Base-by-base conservation (phyloP, 2,329 filamentous ascomycete genomes). In the Pseudogymnoascus sp. region DNA sequence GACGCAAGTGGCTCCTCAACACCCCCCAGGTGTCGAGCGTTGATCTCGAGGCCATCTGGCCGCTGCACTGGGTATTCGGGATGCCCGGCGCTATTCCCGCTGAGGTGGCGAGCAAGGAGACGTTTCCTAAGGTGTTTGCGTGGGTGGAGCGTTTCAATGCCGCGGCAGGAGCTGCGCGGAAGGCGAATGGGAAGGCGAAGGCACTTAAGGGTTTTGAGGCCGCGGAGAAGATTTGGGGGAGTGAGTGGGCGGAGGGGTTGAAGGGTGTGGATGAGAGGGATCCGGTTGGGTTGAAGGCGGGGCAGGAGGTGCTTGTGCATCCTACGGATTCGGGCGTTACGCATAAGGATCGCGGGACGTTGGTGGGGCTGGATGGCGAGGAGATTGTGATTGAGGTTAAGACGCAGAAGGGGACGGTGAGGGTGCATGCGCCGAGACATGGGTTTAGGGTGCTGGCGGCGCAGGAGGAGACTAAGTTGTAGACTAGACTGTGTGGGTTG, bases 21-120 rank as follows among this genome's bases (percentile, higher is more conserved):
- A 82, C 79, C 1, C 69, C 79, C 2, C 72, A 73, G 16, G 7
- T 23, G 1, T 84, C 85, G 1, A 80, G 77, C 1, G 86, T 83
- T 3, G 89, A 92, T 72, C 84, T 91, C 65, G 85, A 91, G 75
- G 78, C 82, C 46, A 75, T 88, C 11, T 90, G 85, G 86, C 79
- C 82, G 0, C 80, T 91, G 67, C 81, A 87, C 72, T 91, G 88
- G 88, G 73, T 90, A 1, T 72, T 75, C 2, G 75, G 74, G 9
- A 76, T 89, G 56, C 80, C 80, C 11, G 81, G 81, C 3, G 81
- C 82, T 12, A 77, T 89, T 56, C 81, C 84, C 3, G 64, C 75
- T 59, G 77, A 81, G 18, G 68, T 79, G 5, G 80, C 90, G 66
- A 82, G 81, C 2, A 70, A 76, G 12, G 72, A 73, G 16, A 75